These are phyloP conservation scores for Wickerhamiella kazuoi DNA, from an alignment of 805 yeast species.

Conservation along the genomic window DNA sequence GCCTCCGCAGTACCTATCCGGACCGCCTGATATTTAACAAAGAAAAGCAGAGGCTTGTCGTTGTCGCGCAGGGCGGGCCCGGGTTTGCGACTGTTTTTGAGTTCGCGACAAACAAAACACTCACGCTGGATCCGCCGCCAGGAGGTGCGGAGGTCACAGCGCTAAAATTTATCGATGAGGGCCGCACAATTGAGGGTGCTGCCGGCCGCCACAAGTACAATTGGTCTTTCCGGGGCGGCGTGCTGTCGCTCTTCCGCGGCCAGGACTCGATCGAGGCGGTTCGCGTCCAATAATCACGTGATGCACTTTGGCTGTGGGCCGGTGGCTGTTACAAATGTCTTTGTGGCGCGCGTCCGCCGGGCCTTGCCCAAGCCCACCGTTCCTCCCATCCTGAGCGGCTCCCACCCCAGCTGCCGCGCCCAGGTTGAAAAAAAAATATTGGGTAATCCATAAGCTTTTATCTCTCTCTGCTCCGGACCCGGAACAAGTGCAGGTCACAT, in stretches of 20 bases:
- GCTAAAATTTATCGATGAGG: background rate
- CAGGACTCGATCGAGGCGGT: background rate
- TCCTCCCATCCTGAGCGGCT: no score
- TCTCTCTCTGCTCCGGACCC: background rate
- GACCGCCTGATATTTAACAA: slow-evolving; percentile 2
- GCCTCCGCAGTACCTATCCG: background rate
- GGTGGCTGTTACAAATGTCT: no score
- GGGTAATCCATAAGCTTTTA: background rate
- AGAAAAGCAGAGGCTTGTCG: slow-evolving; percentile 3
- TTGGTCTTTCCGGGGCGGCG: slow-evolving; percentile 2
- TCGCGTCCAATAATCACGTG: no score
- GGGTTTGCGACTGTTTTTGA: slow-evolving; percentile 1
- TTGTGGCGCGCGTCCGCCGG: no score
- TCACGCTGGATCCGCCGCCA: background rate
- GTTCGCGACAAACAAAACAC: background rate
- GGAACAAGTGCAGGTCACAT: no score
- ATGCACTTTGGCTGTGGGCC: no score
- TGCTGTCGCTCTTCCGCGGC: slow-evolving; percentile 2
- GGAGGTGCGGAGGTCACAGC: background rate
- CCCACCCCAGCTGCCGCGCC: no score
- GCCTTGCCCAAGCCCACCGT: no score
- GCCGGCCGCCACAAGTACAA: background rate
- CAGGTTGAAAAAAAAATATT: background rate
- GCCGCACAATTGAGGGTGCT: background rate
- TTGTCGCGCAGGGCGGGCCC: background rate